phyloP scores from a whole-genome alignment of 495 filamentous ascomycete genomes.

The Hypoxylon subgilvum region DNA sequence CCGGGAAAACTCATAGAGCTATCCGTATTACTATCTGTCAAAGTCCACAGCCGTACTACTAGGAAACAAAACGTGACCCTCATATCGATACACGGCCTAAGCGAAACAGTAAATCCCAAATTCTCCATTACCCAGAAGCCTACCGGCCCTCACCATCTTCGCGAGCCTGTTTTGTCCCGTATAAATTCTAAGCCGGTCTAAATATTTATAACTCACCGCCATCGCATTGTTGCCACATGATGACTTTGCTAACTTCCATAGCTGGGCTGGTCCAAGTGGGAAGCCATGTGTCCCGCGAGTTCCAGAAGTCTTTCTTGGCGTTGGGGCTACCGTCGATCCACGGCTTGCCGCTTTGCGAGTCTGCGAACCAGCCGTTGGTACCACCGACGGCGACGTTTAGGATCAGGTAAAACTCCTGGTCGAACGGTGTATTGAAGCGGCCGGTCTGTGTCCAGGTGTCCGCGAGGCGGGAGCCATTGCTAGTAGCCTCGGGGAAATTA shows the following conservation, averaged over 20 bases:
- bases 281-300: conserved; percentile 67
- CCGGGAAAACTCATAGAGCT: too few relatives aligned
- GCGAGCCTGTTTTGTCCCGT: too few relatives aligned
- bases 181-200: too few relatives aligned
- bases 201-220: conserved; percentile 57
- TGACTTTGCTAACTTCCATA: conserved; percentile 74
- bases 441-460: conserved; percentile 74
- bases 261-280: conserved; percentile 75
- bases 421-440: conserved; percentile 72
- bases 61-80: too few relatives aligned
- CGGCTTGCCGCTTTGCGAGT: conserved; percentile 72
- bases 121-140: background rate
- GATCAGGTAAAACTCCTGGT: conserved; percentile 81
- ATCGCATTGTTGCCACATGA: conserved; percentile 80
- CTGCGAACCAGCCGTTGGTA: conserved; percentile 85
- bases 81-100: too few relatives aligned
- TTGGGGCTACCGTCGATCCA: conserved; percentile 73
- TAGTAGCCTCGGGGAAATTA: conserved; percentile 69
- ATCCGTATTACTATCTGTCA: too few relatives aligned
- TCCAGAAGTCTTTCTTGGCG: conserved; percentile 77
- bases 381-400: conserved; percentile 81
- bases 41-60: background rate
- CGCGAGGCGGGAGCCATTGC: conserved; percentile 70
- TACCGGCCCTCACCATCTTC: background rate
- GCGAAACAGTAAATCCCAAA: too few relatives aligned